phyloP scores from a whole-genome alignment of 2,329 filamentous ascomycete species.

The Clonostachys byssicola region DNA sequence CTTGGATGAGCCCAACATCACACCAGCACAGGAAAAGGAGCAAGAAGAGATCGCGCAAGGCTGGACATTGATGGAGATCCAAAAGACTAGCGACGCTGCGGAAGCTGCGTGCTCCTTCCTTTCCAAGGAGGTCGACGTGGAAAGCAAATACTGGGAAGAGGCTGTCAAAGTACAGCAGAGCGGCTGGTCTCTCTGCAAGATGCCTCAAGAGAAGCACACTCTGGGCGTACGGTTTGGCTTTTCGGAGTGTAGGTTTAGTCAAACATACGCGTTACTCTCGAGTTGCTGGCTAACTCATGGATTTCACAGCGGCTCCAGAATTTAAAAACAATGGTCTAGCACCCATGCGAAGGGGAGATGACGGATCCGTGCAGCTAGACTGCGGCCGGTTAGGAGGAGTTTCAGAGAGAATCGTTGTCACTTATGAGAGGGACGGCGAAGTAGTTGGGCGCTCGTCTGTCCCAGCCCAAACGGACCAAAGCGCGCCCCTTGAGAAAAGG shows the following conservation, averaged over 20 bases:
- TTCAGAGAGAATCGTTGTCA: constrained; percentile 63
- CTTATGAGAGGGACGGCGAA: constrained; percentile 52
- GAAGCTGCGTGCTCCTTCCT: constrained; percentile 68
- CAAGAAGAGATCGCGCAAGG: constrained; percentile 58
- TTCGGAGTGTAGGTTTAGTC: constrained; percentile 56
- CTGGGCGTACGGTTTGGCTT: constrained; percentile 89
- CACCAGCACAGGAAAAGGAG: constrained; percentile 49
- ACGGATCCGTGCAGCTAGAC: constrained; percentile 75
- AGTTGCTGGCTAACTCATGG: constrained; percentile 15
- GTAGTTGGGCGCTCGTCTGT: constrained; percentile 53
- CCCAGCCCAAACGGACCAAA: constrained; percentile 48
- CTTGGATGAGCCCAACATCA: constrained; percentile 56
- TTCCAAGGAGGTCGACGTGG: constrained; percentile 71
- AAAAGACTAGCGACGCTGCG: constrained; percentile 69
- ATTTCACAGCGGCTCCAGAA: constrained; percentile 43
- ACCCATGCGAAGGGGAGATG: constrained; percentile 67
- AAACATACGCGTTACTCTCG: background rate
- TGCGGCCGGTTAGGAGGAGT: constrained; percentile 45
- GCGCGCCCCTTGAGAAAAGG: constrained; percentile 54
- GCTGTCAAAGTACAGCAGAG: constrained; percentile 75
- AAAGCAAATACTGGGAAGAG: constrained; percentile 87
- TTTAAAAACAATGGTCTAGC: constrained; percentile 73
- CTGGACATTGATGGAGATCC: constrained; percentile 75
- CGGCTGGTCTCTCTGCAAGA: constrained; percentile 80
- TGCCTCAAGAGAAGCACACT: constrained; percentile 68